Conservation (phyloP, 2,329 filamentous ascomycete species). For the Emericellopsis cladophorae region DNA sequence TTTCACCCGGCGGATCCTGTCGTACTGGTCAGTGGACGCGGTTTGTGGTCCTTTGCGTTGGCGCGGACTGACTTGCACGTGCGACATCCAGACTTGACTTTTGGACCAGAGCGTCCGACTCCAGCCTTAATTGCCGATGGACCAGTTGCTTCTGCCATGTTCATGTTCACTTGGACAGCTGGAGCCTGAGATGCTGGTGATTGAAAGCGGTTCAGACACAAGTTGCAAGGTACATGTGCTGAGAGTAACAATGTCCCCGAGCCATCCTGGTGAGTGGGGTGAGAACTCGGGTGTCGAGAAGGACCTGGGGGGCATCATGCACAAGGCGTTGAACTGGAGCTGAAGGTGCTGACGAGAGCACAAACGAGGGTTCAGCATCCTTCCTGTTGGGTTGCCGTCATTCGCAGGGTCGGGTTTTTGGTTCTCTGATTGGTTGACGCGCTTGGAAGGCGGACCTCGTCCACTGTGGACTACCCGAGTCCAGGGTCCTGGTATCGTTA, state of each 20-base stretch:
- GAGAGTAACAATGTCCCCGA: background rate
- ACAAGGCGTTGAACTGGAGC: background rate
- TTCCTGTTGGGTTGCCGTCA: background rate
- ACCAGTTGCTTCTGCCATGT: background rate
- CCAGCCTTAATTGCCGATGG: background rate
- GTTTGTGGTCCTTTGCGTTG: background rate
- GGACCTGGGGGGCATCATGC: background rate
- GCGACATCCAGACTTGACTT: background rate
- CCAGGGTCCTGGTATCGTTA: too few relatives aligned
- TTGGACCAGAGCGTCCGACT: background rate
- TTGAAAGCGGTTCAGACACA: background rate
- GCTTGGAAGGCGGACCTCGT: too few relatives aligned
- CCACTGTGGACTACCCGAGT: too few relatives aligned
- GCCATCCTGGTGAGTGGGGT: background rate
- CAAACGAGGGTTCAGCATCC: background rate
- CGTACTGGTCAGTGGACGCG: background rate
- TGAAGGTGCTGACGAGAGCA: background rate
- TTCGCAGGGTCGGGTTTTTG: background rate
- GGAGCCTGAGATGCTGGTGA: background rate
- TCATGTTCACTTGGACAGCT: too few relatives aligned
- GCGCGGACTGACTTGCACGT: background rate
- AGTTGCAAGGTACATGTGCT: background rate
- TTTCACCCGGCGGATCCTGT: conserved; percentile 12
- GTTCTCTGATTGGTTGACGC: background rate
- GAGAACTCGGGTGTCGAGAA: background rate